Evolutionary conservation across 2,329 filamentous ascomycete genomes (phyloP), one percentile per base, ranked within the genome.

Genomic region (Diaporthe humulicola): DNA sequence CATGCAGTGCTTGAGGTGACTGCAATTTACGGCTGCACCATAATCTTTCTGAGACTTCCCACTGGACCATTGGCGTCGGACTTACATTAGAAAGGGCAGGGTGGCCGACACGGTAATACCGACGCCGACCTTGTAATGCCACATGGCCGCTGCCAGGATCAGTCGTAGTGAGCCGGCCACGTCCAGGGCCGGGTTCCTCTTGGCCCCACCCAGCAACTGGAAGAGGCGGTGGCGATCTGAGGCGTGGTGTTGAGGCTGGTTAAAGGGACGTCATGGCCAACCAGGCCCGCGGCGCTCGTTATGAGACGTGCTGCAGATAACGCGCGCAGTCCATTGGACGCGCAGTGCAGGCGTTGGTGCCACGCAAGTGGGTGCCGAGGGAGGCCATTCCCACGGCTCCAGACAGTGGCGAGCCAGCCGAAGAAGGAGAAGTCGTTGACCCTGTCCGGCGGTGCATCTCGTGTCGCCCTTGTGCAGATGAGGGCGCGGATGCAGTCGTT

Each of bases 51-150:
- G 45, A 52, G 61, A 69, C 56, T 58, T 45, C 45, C 33, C 64
- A 69, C 45, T 64, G 60, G 73, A 28, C 73, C 70, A 54, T 45
- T 72, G 70, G 69, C 69, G 42, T 67, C 73, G 73, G 61, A 70
- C 36, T 58, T 52, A 54, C 30, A 50, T 45, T 69, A 45, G 17
- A 73, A 61, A 64, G 45, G 74, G 71, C 57, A 74, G 54, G 48
- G 61, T 66, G 56, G 69, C 74, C 71, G 66, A 66, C 22, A 50
- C 74, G 74, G 74, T 74, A 74, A 74, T 74, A 71, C 74, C 74
- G 74, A 75, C 38, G 71, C 45, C 61, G 64, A 70, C 71, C 64
- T 70, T 70, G 52, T 40, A 58, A 57, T 60, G 73, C 64, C 74
- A 75, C 74, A 75, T 75, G 74, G 74, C 71, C 54, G 33, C 48